Conservation (phyloP, 345 rosid genomes). For the Brassica rapa region DNA sequence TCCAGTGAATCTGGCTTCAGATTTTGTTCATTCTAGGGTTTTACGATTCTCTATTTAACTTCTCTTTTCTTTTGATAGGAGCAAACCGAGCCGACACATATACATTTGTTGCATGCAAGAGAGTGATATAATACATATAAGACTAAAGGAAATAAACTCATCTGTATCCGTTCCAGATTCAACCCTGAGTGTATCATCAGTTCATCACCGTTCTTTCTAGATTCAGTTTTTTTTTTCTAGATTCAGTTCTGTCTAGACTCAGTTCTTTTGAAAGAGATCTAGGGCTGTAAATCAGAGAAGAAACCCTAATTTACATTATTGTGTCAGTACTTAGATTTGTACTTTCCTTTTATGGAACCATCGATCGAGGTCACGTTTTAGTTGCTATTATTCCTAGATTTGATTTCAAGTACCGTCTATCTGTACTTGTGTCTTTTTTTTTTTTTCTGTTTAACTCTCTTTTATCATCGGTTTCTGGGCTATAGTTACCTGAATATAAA, state of each 20-base stretch:
- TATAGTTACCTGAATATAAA: background rate
- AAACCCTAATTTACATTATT: conserved; percentile 33
- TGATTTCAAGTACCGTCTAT: conserved; percentile 36
- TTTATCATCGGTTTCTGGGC: conserved; percentile 25
- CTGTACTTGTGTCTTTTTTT: conserved; percentile 33
- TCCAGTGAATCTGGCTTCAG: background rate
- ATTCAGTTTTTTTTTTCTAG: background rate
- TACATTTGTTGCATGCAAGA: conserved; percentile 19
- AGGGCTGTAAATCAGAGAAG: conserved; percentile 1
- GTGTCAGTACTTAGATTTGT: conserved; percentile 22
- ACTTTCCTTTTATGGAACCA: conserved; percentile 31
- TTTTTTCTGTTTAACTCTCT: background rate
- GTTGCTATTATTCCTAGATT: conserved; percentile 31
- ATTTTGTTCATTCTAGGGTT: conserved; percentile 11
- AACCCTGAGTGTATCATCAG: conserved; percentile 3
- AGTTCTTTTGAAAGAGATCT: background rate
- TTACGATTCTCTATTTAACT: background rate
- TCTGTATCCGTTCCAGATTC: background rate
- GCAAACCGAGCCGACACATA: conserved; percentile 6
- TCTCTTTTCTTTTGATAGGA: background rate
- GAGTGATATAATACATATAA: background rate
- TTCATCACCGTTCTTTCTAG: conserved; percentile 7
- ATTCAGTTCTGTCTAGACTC: conserved; percentile 25
- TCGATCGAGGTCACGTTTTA: conserved; percentile 17
- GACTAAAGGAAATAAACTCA: background rate